Base-by-base conservation (phyloP, 257 asterid species). In the Solanum tarapatanum region DNA sequence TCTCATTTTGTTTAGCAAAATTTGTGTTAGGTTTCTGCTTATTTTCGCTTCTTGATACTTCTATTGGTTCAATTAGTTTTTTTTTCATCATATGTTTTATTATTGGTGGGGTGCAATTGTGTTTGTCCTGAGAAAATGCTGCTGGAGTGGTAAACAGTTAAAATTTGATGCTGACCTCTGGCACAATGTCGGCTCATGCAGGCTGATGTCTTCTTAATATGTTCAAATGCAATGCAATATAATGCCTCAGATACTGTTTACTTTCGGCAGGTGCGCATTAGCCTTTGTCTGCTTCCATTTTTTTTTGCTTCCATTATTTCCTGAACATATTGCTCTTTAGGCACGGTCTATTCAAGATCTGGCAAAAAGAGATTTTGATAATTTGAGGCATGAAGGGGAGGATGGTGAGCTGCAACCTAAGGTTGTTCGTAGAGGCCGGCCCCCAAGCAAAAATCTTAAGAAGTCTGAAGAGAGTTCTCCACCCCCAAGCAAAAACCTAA, bases 371-470 rank as follows among this genome's bases (percentile, higher is more conserved):
- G 99, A 97, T 90, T 95, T 97, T 43, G 93, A 91, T 76, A 96
- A 97, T 90, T 91, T 97, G 88, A 93, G 92, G 94, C 95, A 93
- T 64, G 98, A 94, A 89, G 99, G 99, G 43, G 98, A 93, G 86
- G 88, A 95, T 87, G 99, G 99, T 83, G 98, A 91, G 88, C 99
- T 97, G 74, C 98, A 93, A 89, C 98, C 98, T 3, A 97, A 95
- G 92, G 93, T 97, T 28, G 99, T 97, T 55, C 92, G 99, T 43
- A 93, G 99, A 91, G 99, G 99, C 87, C 91, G 99, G 86, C 99
- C 99, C 60, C 37, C 99, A 6, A 90, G 91, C 88, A 97, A 95
- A 90, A 94, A 91, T 90, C 87, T 90, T 89, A 94, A 94, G 89
- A 95, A 94, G 92, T 24, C 91, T 10, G 83, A 75, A 37, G 83